Base-by-base conservation (phyloP, 1,284 basidiomycete genomes). In the Pyrrhoderma noxium region DNA sequence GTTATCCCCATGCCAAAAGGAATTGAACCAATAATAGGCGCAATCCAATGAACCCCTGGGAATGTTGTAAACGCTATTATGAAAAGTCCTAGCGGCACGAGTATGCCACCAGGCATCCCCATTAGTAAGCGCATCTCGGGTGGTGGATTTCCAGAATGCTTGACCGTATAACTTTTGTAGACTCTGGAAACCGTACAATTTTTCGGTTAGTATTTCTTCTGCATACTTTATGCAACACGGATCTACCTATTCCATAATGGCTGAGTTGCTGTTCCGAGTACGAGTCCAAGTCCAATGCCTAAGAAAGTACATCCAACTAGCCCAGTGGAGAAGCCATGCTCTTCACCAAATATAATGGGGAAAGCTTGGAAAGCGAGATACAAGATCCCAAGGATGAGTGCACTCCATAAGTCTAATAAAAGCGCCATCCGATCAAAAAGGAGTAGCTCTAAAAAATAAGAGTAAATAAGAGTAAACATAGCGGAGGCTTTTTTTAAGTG, bases 51-150 rank as follows among this genome's bases (percentile, higher is more conserved):
- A 0, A 90, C 78, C 13, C 63, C 63, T 5, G 67, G 66, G 62
- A 82, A 85, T 1, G 79, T 81, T 0, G 85, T 87, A 57, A 86
- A 85, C 0, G 85, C 85, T 44, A 90, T 73, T 67, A 81, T 80
- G 64, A 80, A 85, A 1, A 90, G 70, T 14, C 80, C 73, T 22
- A 88, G 51, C 0, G 89, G 84, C 8, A 80, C 77, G 19, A 88
- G 69, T 16, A 89, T 61, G 0, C 72, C 87, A 13, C 87, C 89
- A 4, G 75, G 67, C 67, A 85, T 75, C 5, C 82, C 86, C 65
- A 81, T 77, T 38, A 81, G 60, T 1, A 92, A 73, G 4, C 79
- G 74, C 3, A 73, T 67, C 65, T 93, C 89, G 0, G 87, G 86
- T 0, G 85, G 83, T 0, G 80, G 71, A 46, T 68, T 59, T 0